phyloP scores from a whole-genome alignment of 805 yeast species.

The Scheffersomyces lignosus region DNA sequence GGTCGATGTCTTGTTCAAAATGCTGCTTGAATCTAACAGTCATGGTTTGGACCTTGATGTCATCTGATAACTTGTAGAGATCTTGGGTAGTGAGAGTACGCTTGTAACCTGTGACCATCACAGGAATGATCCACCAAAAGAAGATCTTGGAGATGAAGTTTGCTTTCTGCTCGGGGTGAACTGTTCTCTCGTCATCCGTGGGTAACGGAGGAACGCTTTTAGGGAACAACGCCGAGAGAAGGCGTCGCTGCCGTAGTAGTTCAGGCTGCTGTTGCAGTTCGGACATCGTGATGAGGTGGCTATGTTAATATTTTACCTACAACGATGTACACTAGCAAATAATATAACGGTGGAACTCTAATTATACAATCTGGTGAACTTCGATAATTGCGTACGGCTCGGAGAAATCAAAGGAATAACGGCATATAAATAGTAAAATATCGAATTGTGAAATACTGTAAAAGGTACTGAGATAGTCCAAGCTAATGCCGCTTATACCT shows the following conservation, averaged over 20 bases:
- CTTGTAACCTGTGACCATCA: slow-evolving; percentile 5
- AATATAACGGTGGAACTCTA: slow-evolving; percentile 4
- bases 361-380: too few relatives aligned
- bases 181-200: slow-evolving; percentile 8
- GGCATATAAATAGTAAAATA: too few relatives aligned
- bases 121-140: slow-evolving; percentile 15
- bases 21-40: not conserved
- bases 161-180: slow-evolving; percentile 5
- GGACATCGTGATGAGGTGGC: too few relatives aligned
- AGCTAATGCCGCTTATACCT: too few relatives aligned
- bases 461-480: too few relatives aligned
- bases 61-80: slow-evolving; percentile 3
- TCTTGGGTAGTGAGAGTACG: slow-evolving; percentile 6
- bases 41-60: slow-evolving; percentile 3
- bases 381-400: too few relatives aligned
- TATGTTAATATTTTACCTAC: too few relatives aligned
- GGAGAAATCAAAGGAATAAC: too few relatives aligned
- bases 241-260: not conserved
- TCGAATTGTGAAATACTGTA: too few relatives aligned
- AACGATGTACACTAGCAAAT: not conserved
- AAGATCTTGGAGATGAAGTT: slow-evolving; percentile 13
- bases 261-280: too few relatives aligned
- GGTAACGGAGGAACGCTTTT: slow-evolving; percentile 8
- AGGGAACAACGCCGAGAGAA: not conserved
- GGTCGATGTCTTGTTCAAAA: not conserved